Base-by-base conservation (phyloP, 2,329 filamentous ascomycete species). In the Cladosporium sp. region DNA sequence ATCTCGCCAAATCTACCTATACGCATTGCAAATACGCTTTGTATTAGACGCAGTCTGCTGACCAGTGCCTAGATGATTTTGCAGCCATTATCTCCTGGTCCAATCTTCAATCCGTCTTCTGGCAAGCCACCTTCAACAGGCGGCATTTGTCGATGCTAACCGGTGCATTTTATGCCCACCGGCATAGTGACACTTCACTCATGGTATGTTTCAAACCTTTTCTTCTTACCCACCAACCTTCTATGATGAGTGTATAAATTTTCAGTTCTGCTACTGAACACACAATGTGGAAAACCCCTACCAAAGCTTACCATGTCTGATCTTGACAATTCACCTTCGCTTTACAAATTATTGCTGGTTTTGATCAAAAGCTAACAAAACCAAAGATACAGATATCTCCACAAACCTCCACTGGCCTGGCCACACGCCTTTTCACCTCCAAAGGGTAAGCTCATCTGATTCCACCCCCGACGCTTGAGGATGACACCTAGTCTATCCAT, bases 401-500 rank as follows among this genome's bases (percentile, higher is more conserved):
- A n/a, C 2, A 35, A 35, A n/a, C 12, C 11, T 7, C 13, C 11
- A 35, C 32, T n/a, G 4, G 4, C 13, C 32, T n/a, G 4, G 4
- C 13, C 32, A 35, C 43, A n/a, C n/a, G n/a, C n/a, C 7, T 29
- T 6, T 27, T 9, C 27, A 30, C 15, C 6, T 13, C 18, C 13
- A 15, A 2, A 12, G 35, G 55, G 57, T 59, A 56, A 56, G 57
- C 38, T 25, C 18, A 13, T 42, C 45, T 19, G 22, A 16, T 25
- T n/a, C 19, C 11, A 16, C 46, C 43, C 41, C 43, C 41, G 42
- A 27, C 41, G 41, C 55, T 58, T 58, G 50, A 66, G 57, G 66
- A 68, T 67, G 65, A 66, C 61, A 64, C 52, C 61, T 43, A 68
- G 66, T 68, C 63, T 61, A 68, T 68, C 66, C 66, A 68, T 68